A percentile compares a stretch with the other conserved stretches of the same genome.
Conservation (phyloP, 768 basidiomycete species). For the Mycena alexandri region DNA sequence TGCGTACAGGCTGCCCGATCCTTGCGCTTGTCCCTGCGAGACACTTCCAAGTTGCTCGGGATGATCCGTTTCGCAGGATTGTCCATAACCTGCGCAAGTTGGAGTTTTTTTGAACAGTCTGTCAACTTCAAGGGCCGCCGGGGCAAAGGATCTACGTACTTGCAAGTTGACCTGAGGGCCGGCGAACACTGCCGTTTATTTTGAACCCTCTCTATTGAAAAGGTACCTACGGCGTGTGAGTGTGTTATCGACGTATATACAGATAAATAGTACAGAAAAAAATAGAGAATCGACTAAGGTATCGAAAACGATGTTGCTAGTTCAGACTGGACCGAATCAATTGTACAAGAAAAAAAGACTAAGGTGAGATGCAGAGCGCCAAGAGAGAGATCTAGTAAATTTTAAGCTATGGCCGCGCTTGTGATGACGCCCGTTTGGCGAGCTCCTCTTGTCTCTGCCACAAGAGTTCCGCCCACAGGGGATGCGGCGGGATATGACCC, state of each 20-base stretch:
- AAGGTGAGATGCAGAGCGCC: constrained; percentile 4
- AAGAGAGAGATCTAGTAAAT: constrained; percentile 18
- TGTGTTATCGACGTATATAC: constrained; percentile 38
- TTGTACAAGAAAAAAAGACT: constrained; percentile 30
- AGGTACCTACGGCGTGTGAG: constrained; percentile 34
- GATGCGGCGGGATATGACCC: constrained; percentile 92
- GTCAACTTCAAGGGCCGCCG: no score
- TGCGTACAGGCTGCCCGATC: no score
- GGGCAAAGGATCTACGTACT: no score
- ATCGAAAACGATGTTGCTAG: constrained; percentile 27
- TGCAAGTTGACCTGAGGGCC: no score
- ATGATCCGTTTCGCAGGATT: no score
- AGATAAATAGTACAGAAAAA: constrained; percentile 36
- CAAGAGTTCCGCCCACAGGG: constrained; percentile 91
- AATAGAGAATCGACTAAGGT: constrained; percentile 28
- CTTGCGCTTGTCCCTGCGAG: no score
- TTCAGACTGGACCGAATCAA: constrained; percentile 13
- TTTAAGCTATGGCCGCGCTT: constrained; percentile 31
- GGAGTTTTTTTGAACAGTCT: no score
- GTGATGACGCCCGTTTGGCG: constrained; percentile 48
- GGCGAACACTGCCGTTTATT: neutral
- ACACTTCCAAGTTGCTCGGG: no score
- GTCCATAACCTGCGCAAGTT: no score
- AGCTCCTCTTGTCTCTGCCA: constrained; percentile 83
- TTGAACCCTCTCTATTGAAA: constrained; percentile 37